These are phyloP conservation scores for Nyssa sinensis DNA, from an alignment of 148 eudicot species.

Conservation along the genomic window DNA sequence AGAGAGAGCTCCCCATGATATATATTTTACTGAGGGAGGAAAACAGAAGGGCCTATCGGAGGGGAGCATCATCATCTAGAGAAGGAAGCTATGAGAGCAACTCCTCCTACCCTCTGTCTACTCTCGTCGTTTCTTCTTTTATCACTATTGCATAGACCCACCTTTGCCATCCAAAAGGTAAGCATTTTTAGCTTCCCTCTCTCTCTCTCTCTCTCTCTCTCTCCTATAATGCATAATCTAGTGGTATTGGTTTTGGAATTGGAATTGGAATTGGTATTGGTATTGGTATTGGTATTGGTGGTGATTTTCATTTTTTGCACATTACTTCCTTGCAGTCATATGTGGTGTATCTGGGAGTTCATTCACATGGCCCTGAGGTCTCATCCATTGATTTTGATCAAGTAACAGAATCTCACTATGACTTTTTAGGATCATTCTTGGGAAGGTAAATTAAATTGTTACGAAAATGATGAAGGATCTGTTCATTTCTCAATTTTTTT, in stretches of 20 bases:
- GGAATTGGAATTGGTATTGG: slow-evolving; percentile 2
- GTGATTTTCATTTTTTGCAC: background rate
- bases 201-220: no score
- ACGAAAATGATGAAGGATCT: background rate
- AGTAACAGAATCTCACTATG: slow-evolving; percentile 58
- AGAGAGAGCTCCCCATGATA: background rate
- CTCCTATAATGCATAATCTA: background rate
- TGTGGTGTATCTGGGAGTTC: slow-evolving; percentile 84
- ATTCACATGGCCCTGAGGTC: slow-evolving; percentile 45
- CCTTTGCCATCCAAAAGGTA: slow-evolving; percentile 58
- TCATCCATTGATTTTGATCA: slow-evolving; percentile 35
- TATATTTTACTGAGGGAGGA: background rate
- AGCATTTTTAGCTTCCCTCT: slow-evolving; percentile 14
- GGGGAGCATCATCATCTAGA: no score
- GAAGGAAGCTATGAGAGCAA: slow-evolving; percentile 1
- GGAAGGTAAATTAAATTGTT: slow-evolving; percentile 42
- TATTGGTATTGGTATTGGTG: background rate
- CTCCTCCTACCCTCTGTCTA: slow-evolving; percentile 20
- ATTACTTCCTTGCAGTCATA: slow-evolving; percentile 38
- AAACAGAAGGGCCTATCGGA: no score
- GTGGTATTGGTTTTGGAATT: background rate
- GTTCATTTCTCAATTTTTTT: background rate
- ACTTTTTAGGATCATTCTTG: slow-evolving; percentile 59
- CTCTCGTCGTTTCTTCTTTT: slow-evolving; percentile 25
- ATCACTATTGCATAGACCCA: slow-evolving; percentile 38